Base-by-base conservation (phyloP, 176 grass and related monocot genomes). In the Phoenix dactylifera region DNA sequence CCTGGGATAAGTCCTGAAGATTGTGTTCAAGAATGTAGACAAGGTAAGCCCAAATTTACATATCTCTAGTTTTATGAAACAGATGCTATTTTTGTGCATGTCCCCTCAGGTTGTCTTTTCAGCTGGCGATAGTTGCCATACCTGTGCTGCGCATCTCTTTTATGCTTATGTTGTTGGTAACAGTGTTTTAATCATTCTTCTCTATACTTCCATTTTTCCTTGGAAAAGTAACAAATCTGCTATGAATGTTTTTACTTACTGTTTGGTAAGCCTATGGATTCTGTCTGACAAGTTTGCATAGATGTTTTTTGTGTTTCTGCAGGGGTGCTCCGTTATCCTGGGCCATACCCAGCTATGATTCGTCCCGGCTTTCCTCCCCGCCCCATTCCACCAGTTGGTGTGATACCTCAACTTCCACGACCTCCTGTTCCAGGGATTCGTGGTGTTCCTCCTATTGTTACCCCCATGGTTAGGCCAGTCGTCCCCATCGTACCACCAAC, bases 351-450 rank as follows among this genome's bases (percentile, higher is more conserved):
- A 14, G 62, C 71, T 72, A 81, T 90, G 65, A 70, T 83, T 19
- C 87, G 79, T 60, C 87, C 82, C 67, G 64, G 62, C 4, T 90
- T 77, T 86, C 61, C 73, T 66, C 79, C 76, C 67, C 87, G 87
- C 15, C 72, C 79, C 1, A 83, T 90, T 63, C 82, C 76, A 16
- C 82, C 76, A 54, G 22, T 71, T 23, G 87, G 87, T 79, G 63
- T 68, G 65, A 44, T 68, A 35, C 65, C 65, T 7, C 52, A 39
- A n/a, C 16, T 68, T 32, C 29, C 52, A 39, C 54, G 79, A 51
- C 64, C 69, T 63, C 72, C 71, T 19, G 70, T 90, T 67, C 73
- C 75, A 60, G 79, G 78, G 16, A 79, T 90, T 22, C 71, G 79
- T 30, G 61, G 76, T 73, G 49, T 78, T 52, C 79, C 79, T 55